These are phyloP conservation scores for Candida rishiriensis DNA, from an alignment of 805 yeast genomes.

Conservation along the genomic window DNA sequence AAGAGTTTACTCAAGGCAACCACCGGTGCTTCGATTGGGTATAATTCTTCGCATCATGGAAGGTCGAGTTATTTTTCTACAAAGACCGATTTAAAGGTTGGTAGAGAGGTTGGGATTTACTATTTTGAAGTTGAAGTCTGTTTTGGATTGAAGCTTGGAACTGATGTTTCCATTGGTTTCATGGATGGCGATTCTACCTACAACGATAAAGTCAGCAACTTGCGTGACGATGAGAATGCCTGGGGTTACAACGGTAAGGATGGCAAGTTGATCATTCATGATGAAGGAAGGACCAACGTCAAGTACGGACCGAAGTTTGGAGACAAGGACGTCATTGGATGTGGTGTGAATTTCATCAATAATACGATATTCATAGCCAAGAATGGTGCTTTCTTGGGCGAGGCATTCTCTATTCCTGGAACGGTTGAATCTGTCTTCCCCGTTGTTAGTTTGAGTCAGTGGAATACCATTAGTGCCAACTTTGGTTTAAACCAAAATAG, in stretches of 20 bases:
- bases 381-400: slow-evolving; percentile 65
- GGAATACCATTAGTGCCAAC: slow-evolving; percentile 44
- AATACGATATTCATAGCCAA: slow-evolving; percentile 70
- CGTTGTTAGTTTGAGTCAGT: slow-evolving; percentile 39
- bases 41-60: slow-evolving; percentile 7
- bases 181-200: slow-evolving; percentile 29
- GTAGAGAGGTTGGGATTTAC: slow-evolving; percentile 40
- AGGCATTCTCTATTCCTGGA: slow-evolving; percentile 45
- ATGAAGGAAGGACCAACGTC: slow-evolving; percentile 31
- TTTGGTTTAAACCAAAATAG: slow-evolving; percentile 40
- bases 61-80: slow-evolving; percentile 20
- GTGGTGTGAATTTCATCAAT: slow-evolving; percentile 71
- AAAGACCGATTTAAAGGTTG: slow-evolving; percentile 33
- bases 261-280: slow-evolving; percentile 38
- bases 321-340: slow-evolving; percentile 66
- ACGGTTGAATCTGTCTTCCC: slow-evolving; percentile 38
- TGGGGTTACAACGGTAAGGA: slow-evolving; percentile 53
- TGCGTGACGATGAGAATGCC: slow-evolving; percentile 47
- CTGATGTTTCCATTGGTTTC: slow-evolving; percentile 43
- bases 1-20: slow-evolving; percentile 15
- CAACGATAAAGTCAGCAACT: slow-evolving; percentile 25
- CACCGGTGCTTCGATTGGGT: slow-evolving; percentile 4
- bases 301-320: slow-evolving; percentile 45
- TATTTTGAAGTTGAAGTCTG: slow-evolving; percentile 46
- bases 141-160: slow-evolving; percentile 31